Evolutionary conservation across 352 stramenopile species (phyloP), one percentile per base, ranked within the genome.

Genomic region (Globisporangium perplexum): DNA sequence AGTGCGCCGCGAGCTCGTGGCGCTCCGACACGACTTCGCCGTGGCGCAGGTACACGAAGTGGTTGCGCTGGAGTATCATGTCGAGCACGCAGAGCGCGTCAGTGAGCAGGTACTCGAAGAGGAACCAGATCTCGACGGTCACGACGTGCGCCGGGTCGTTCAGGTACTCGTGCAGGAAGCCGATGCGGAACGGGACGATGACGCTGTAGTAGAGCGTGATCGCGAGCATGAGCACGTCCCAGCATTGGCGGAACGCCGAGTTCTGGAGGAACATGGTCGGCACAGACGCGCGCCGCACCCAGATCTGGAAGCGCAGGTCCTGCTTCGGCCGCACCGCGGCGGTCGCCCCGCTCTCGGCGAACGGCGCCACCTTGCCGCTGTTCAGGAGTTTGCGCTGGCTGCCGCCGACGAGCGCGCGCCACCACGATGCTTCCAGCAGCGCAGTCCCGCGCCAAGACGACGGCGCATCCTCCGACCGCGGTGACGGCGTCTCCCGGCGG

Each of bases 181-280:
- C 60, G 22, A 78, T 62, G n/a, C 80, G 79, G 39, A 88, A 74
- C 15, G 79, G 79, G 4, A 85, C 69, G 4, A 77, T 44, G 7
- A 83, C 17, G 12, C 80, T 50, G 53, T 86, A 86, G 47, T 88
- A 88, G 2, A 77, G 30, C 18, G 71, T 82, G 53, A 84, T 66
- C 2, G 28, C 7, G 15, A 90, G 67, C 79, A 86, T 88, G 33
- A 83, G 43, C 0, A 62, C 49, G 23, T 71, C 50, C 79, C 79
- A 90, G 8, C 51, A 38, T 20, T 76, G 65, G 14, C 79, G 68
- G 31, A 90, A 90, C 7, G 50, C 15, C 1, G 70, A 74, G 42
- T 64, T 53, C 41, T 75, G 57, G 0, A 58, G 58, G 33, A 72
- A 80, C 36, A 71, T 50, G 7, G 44, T 42, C 0, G 68, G 50